Base-by-base conservation (phyloP, 164 flowering plant genomes). In the Chloranthus sessilifolius region DNA sequence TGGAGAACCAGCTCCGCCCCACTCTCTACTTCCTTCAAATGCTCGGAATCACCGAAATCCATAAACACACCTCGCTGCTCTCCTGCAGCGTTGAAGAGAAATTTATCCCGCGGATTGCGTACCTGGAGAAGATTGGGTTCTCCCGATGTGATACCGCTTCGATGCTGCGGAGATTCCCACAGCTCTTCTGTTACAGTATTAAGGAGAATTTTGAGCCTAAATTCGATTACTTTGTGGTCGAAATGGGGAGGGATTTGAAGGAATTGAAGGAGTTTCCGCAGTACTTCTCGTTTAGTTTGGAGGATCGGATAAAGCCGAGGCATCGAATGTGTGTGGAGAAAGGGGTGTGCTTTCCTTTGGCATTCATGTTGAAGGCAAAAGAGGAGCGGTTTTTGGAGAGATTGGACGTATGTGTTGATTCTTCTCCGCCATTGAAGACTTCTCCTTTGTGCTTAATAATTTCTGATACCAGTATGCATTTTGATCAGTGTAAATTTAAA, bases 391-490 rank as follows among this genome's bases (percentile, higher is more conserved):
- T 92, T 51, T 66, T 34, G 0, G 48, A 54, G 38, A 64, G 81
- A 58, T 68, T 88, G 76, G 83, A 82, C 67, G 81, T 80, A 37
- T 83, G 80, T 64, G 63, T 74, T 66, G 66, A 70, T 65, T 76
- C 95, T 50, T 81, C 88, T 0, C 54, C 67, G 33, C 96, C 96
- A 2, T 57, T 70, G 61, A 80, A 63, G 49, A 60, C 38, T 54
- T 88, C 98, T 55, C 92, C 98, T 42, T 66, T 91, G 64, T 87
- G 79, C n/a, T n/a, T n/a, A n/a, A n/a, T n/a, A n/a, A n/a, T n/a
- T n/a, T n/a, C n/a, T n/a, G n/a, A n/a, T n/a, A n/a, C n/a, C n/a
- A n/a, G n/a, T n/a, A n/a, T n/a, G n/a, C n/a, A n/a, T n/a, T n/a
- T n/a, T n/a, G n/a, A n/a, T n/a, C n/a, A n/a, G n/a, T n/a, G n/a